Evolutionary conservation across 768 basidiomycete genomes (phyloP).

Genomic region (Serendipita sp.): DNA sequence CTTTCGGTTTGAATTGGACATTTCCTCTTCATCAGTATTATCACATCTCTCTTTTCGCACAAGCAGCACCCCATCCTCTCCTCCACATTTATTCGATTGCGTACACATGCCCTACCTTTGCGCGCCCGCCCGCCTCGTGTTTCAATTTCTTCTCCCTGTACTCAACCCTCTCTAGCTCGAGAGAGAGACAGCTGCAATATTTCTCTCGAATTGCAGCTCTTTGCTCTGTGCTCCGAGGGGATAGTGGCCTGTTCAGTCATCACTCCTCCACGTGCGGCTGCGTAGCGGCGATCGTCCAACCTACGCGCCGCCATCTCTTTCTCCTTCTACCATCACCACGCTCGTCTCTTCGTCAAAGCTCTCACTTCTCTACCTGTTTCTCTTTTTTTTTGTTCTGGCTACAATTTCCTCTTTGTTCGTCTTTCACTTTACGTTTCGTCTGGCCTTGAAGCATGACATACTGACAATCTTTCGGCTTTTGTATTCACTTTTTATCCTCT

Average conservation of each 20-base stretch:
- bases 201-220: neutral
- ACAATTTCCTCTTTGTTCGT: neutral
- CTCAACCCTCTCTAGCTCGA: neutral
- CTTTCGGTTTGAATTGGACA: neutral
- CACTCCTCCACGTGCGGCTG: conserved; percentile 3
- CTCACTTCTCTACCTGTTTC: neutral
- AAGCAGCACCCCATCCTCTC: neutral
- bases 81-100: neutral
- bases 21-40: neutral
- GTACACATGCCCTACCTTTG: neutral
- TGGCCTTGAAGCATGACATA: neutral
- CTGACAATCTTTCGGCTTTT: neutral
- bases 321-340: neutral
- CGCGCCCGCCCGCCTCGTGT: conserved; percentile 7
- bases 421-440: neutral
- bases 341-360: neutral
- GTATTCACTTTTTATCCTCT: too few relatives aligned
- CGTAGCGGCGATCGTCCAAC: neutral
- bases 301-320: neutral
- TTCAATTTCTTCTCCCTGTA: neutral
- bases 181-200: neutral
- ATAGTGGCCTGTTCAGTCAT: neutral
- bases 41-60: neutral
- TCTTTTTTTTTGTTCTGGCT: neutral
- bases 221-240: neutral